Evolutionary conservation across 495 filamentous ascomycete genomes (phyloP), one percentile per base, ranked within the genome.

Genomic region (Elaphomyces granulatus): DNA sequence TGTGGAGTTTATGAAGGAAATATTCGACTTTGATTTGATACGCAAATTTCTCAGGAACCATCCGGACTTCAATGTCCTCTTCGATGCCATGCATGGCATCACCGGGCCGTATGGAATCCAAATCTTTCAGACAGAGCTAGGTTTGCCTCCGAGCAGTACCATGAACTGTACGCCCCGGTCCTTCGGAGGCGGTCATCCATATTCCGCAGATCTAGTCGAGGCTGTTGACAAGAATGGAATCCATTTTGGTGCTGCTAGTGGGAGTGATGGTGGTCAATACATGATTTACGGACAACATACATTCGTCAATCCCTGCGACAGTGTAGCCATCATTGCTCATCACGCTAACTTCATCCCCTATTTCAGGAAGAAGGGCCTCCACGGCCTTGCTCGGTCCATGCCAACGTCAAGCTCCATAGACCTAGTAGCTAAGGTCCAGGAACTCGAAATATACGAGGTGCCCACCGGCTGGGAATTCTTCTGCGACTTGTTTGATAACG

Each of bases 401-500:
- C 90, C 90, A 26, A 98, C 90, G 9, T 88, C 83, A 7, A 86
- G 85, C 28, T 88, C 90, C 31, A 82, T 98, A 32, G 90, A 98
- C 55, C 76, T 90, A 32, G 90, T 98, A 14, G 90, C 90, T 42
- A 78, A 90, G 70, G 85, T 83, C 46, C 86, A 95, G 66, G 87
- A 85, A 15, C 69, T 96, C 16, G 66, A 87, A 62, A 79, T 75
- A 63, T 98, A 98, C 64, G 90, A 98, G 63, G 90, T 98, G 3
- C 90, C 90, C 8, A 98, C 90, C 1, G 90, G 90, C 42, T 98
- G 90, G 90, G 96, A 98, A 63, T 98, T 98, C 74, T 98, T 98
- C 78, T 98, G 90, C 60, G 90, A 86, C 52, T 70, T 98, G 40
- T 95, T 98, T 52, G 90, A 98, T 53, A 81, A 87, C 45, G 69